phyloP scores from a whole-genome alignment of 148 eudicot genomes.

The Oxyria digyna region DNA sequence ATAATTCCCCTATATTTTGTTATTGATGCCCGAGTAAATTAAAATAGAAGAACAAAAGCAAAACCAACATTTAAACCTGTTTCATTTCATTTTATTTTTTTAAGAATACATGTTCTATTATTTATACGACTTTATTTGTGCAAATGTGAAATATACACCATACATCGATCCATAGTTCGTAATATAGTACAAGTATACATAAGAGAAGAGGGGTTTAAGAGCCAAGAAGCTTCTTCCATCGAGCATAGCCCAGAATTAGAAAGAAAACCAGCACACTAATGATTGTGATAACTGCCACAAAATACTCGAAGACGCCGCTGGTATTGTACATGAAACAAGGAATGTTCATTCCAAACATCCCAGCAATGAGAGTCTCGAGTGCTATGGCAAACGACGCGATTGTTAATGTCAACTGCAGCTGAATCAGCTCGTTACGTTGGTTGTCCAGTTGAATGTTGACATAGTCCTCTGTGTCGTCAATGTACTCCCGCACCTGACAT shows the following conservation, averaged over 20 bases:
- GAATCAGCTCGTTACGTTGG: constrained; percentile 88
- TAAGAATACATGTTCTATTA: too few species aligned
- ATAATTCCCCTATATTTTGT: too few species aligned
- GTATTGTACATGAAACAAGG: constrained; percentile 29
- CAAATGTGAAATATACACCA: too few species aligned
- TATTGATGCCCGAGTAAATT: too few species aligned
- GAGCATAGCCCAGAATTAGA: constrained; percentile 72
- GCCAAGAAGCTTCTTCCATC: constrained; percentile 89
- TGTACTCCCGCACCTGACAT: constrained; percentile 81
- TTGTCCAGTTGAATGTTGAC: constrained; percentile 95
- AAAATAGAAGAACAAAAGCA: too few species aligned
- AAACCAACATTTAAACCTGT: too few species aligned
- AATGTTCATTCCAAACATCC: constrained; percentile 79
- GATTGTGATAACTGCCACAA: constrained; percentile 25
- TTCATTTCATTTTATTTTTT: too few species aligned
- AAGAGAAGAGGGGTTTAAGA: constrained; percentile 20
- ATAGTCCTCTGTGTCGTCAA: constrained; percentile 95
- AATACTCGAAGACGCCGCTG: constrained; percentile 27
- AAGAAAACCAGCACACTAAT: constrained; percentile 42
- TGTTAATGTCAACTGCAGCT: constrained; percentile 69
- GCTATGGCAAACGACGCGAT: constrained; percentile 71
- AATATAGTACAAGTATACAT: not conserved
- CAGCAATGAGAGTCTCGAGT: constrained; percentile 51
- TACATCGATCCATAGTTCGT: too few species aligned
- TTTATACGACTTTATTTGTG: too few species aligned